Base-by-base conservation (phyloP, 192 early-diverging fungal genomes). In the Backusella circina region DNA sequence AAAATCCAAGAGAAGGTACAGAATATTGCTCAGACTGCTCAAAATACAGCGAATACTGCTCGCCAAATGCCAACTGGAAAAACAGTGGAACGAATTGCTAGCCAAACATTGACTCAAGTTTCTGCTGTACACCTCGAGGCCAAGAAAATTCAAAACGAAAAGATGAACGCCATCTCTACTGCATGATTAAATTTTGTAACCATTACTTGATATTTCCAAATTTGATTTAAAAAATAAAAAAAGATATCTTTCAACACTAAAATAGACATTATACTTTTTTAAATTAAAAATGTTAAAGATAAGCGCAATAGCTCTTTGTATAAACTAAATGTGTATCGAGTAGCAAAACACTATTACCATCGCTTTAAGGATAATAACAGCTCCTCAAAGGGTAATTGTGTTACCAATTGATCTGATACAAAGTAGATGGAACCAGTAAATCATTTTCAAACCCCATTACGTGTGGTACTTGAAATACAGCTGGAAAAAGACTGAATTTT, bases 101-200 rank as follows among this genome's bases (percentile, higher is more conserved):
- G 51, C 10, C 83, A 84, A 31, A 84, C 87, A 47, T 77, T 82
- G 50, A 80, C 81, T 69, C 80, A 86, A 71, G 82, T 87, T 54
- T 79, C 84, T 44, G 89, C 85, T 38, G 85, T 90, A 51, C 86
- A 88, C 75, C 28, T 72, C 69, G 86, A 89, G 78, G 88, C 89
- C 57, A 83, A 83, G 68, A 84, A 80, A 47, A 85, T 90, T 73
- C 79, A 81, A 70, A 70, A 6, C 15, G 68, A 70, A 38, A 70
- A 70, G 68, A 38, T 21, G 38, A 70, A 36, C 21, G 36, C 68
- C 21, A 36, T 67, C 37, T 16, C 32, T 37, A 23, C 32, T 38
- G 66, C 35, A 21, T 57, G 26, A 57, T 26, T 26, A 13, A 5
- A 16, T 12, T 5, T 41, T 41, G 5, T n/a, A 41, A 41, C 39